Conservation (phyloP, 371 early-diverging fungal species). For the Mucor velutinosus region DNA sequence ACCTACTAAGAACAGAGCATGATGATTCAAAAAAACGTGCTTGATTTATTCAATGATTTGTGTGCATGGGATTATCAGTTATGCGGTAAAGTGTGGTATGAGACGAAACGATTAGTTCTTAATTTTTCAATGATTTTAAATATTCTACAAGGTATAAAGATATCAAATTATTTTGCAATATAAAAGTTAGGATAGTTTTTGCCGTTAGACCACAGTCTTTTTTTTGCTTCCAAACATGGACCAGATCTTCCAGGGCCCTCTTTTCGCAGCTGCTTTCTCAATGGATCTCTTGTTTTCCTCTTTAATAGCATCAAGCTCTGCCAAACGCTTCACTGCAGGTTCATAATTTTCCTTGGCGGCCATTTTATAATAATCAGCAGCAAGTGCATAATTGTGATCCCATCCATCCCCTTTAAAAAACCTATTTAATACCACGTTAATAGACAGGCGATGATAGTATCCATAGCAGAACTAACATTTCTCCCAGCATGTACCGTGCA, state of each 20-base stretch:
- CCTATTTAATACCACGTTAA: slow-evolving; percentile 23
- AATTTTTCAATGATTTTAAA: not conserved
- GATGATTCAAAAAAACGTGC: too few relatives aligned
- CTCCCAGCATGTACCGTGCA: slow-evolving; percentile 51
- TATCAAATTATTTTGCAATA: not conserved
- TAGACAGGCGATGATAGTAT: not conserved
- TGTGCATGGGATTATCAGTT: not conserved
- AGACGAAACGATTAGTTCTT: not conserved
- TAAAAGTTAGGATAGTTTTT: not conserved
- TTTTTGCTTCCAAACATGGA: slow-evolving; percentile 20
- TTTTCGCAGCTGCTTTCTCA: slow-evolving; percentile 17
- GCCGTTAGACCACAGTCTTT: slow-evolving; percentile 17
- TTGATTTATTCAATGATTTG: not conserved
- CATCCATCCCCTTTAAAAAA: slow-evolving; percentile 48
- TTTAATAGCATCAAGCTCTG: slow-evolving; percentile 17
- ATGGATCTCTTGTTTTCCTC: slow-evolving; percentile 9
- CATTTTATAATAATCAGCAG: slow-evolving; percentile 47
- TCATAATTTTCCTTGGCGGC: slow-evolving; percentile 47
- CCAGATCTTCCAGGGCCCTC: slow-evolving; percentile 29
- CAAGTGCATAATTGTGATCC: slow-evolving; percentile 41
- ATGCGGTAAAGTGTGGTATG: not conserved
- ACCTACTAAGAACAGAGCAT: too few relatives aligned
- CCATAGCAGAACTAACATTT: slow-evolving; percentile 33
- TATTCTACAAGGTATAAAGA: not conserved
- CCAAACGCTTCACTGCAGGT: slow-evolving; percentile 31